Base-by-base conservation (phyloP, 805 yeast species). In the Jamesozyma jinghongensis region DNA sequence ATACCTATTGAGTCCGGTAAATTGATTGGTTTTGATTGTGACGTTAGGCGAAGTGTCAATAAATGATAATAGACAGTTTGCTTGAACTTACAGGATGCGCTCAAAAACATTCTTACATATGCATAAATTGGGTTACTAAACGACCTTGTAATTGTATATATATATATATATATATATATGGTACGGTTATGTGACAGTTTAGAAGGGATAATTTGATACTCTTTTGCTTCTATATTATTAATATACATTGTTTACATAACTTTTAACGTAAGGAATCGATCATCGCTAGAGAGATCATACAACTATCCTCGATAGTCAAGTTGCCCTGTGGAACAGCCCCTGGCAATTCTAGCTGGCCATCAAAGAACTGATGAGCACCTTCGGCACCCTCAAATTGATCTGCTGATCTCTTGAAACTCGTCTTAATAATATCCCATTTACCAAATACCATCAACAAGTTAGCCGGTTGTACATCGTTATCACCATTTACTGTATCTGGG, bases 271-370 rank as follows among this genome's bases (percentile, higher is more conserved):
- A 10, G 7, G 42, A 14, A 19, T 41, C 38, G 5, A 40, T 25
- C 3, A 26, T 17, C 0, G 85, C 59, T 35, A 81, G 58, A 0
- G 79, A 71, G 8, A 82, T 75, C 61, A 80, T 53, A 1, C 78
- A 69, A 3, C 79, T 81, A 58, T 86, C 95, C 52, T 85, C 94
- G 1, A 81, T 68, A 43, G 82, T 66, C 0, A 58, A 32, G 37
- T 49, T 44, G 5, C 63, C 65, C 25, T 47, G 52, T n/a, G 60
- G 59, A 7, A 74, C 70, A 0, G 81, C 75, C 1, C 63, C 57
- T 1, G 83, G 81, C 6, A 81, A 69, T 5, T 53, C 53, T 19
- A 76, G 37, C 41, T 70, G 66, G 3, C 81, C 79, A 59, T 86
- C 95, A 57, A 86, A 81, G 66, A 86, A 70, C 45, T 78, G 80